These are phyloP conservation scores for Cucumis cinereus DNA, from an alignment of 306 rosid genomes.

Conservation along the genomic window DNA sequence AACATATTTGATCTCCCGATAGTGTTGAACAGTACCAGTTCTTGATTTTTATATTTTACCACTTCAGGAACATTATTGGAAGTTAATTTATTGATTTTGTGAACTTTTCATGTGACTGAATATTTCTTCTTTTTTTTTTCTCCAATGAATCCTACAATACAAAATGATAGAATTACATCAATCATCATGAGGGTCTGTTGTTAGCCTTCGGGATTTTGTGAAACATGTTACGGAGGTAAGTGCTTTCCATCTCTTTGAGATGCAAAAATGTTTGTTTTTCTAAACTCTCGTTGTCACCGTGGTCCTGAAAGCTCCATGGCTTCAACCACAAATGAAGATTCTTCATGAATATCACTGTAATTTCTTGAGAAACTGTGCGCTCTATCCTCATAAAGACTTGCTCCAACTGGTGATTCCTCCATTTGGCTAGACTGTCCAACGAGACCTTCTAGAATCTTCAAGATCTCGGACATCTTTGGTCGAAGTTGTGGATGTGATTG, in stretches of 20 bases:
- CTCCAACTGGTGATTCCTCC: slow-evolving; percentile 50
- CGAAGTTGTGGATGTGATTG: slow-evolving; percentile 69
- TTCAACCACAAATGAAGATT: slow-evolving; percentile 70
- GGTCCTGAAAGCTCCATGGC: slow-evolving; percentile 98
- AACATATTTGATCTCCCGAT: not conserved
- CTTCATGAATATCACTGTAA: slow-evolving; percentile 47
- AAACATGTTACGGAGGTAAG: not conserved
- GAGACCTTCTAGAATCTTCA: slow-evolving; percentile 68
- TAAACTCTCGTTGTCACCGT: slow-evolving; percentile 20
- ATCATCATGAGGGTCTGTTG: not conserved
- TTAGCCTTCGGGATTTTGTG: not conserved
- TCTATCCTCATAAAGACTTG: slow-evolving; percentile 39
- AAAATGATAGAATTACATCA: not conserved
- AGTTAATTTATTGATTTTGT: not conserved
- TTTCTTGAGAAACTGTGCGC: slow-evolving; percentile 48
- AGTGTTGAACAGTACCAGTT: not conserved
- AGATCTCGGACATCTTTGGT: slow-evolving; percentile 73
- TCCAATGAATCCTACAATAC: not conserved
- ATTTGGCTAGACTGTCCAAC: slow-evolving; percentile 38
- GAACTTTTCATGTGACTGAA: not conserved
- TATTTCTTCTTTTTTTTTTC: not conserved
- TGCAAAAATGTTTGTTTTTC: slow-evolving; percentile 18
- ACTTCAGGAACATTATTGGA: not conserved
- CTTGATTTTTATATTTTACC: not conserved
- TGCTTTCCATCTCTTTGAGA: not conserved